A percentile compares a stretch with the other conserved stretches of the same genome.
These are phyloP conservation scores for Phialemonium atrogriseum DNA, from an alignment of 2,329 filamentous ascomycete species.

Conservation along the genomic window DNA sequence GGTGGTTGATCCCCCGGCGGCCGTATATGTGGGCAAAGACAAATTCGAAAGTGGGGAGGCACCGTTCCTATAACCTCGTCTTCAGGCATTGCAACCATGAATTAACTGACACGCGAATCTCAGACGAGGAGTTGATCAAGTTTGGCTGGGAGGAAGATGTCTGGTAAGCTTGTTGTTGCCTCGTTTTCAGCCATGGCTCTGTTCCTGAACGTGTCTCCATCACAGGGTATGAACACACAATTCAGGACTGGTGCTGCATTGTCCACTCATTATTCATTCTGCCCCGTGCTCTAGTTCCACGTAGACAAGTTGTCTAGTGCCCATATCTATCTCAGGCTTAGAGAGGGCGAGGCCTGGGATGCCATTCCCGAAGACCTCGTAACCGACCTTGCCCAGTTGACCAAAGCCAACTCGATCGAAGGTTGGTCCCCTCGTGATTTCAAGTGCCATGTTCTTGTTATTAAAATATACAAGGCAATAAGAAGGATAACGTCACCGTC, in stretches of 20 bases:
- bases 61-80: conserved; percentile 2
- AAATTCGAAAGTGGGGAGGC: conserved; percentile 95
- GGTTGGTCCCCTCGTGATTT: too few relatives aligned
- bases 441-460: conserved; percentile 10
- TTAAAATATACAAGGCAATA: conserved; percentile 72
- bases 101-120: background rate
- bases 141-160: conserved; percentile 93
- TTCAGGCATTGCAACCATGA: conserved; percentile 3
- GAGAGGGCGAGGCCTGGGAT: conserved; percentile 76
- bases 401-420: conserved; percentile 98
- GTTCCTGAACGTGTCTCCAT: conserved; percentile 5
- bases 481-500: conserved; percentile 93
- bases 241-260: too few relatives aligned
- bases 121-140: conserved; percentile 95
- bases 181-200: background rate
- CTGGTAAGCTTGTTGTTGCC: conserved; percentile 51
- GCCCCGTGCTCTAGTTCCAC: conserved; percentile 60
- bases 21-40: conserved; percentile 96
- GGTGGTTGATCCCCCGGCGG: conserved; percentile 71
- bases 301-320: conserved; percentile 95
- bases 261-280: conserved; percentile 5
- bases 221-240: conserved; percentile 23
- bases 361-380: conserved; percentile 66
- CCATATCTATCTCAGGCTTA: conserved; percentile 87
- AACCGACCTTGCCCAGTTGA: conserved; percentile 88